Evolutionary conservation across 73 alveolate genomes (phyloP).

Genomic region (Tetrahymena malaccensis): DNA sequence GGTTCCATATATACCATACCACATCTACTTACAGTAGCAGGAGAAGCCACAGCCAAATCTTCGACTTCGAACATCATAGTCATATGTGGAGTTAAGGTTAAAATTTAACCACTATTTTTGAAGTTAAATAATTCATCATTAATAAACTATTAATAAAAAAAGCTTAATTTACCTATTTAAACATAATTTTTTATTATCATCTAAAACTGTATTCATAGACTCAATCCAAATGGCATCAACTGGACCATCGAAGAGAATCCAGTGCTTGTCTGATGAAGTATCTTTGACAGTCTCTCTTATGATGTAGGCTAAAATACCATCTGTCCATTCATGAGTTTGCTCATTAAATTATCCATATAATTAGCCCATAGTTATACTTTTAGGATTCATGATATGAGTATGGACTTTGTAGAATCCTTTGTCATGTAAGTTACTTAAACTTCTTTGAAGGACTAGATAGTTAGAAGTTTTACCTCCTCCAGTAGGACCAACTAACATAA

Average conservation of each 20-base stretch:
- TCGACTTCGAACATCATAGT: conserved; percentile 49
- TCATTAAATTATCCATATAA: conserved; percentile 95
- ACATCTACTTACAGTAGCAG: conserved; percentile 53
- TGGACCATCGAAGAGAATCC: conserved; percentile 98
- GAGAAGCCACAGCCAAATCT: conserved; percentile 45
- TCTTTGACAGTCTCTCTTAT: conserved; percentile 50
- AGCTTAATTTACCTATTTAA: conserved; percentile 32
- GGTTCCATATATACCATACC: conserved; percentile 86
- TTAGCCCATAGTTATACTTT: conserved; percentile 97
- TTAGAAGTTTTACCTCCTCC: conserved; percentile 99
- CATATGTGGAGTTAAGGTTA: conserved; percentile 29
- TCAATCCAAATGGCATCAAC: conserved; percentile 99
- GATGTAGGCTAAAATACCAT: conserved; percentile 79
- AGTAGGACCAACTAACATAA: conserved; percentile 99
- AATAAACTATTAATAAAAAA: too few relatives aligned
- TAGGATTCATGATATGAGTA: conserved; percentile 90
- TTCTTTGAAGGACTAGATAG: conserved; percentile 87
- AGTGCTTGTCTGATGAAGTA: conserved; percentile 71
- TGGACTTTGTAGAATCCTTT: conserved; percentile 64
- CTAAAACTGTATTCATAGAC: conserved; percentile 98
- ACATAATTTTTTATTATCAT: conserved; percentile 98
- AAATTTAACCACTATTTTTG: conserved; percentile 81
- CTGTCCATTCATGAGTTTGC: conserved; percentile 97
- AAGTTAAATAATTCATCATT: too few relatives aligned
- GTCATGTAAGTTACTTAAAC: conserved; percentile 74